Conservation (phyloP, 108 stramenopile species). For the Cyclostephanos invisitatus region DNA sequence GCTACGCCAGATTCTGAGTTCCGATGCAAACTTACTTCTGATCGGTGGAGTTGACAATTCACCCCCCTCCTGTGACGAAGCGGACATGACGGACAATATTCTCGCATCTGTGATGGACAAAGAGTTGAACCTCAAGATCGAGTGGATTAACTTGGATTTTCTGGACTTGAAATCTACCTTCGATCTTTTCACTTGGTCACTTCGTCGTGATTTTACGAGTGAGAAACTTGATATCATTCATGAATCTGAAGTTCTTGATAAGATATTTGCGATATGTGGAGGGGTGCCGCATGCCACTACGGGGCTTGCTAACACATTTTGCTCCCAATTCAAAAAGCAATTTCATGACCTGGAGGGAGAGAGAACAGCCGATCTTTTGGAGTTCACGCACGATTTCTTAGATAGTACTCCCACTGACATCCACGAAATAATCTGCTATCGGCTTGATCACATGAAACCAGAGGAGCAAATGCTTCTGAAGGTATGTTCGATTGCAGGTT, state of each 20-base stretch:
- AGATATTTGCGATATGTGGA: slow-evolving; percentile 17
- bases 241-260: slow-evolving; percentile 12
- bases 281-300: slow-evolving; percentile 25
- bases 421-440: slow-evolving; percentile 26
- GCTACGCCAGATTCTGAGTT: slow-evolving; percentile 14
- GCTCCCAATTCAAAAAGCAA: slow-evolving; percentile 17
- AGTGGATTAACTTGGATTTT: slow-evolving; percentile 7
- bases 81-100: not conserved
- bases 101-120: slow-evolving; percentile 3
- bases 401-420: slow-evolving; percentile 16
- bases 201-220: slow-evolving; percentile 20
- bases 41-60: slow-evolving; percentile 22
- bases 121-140: not conserved
- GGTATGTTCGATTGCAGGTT: slow-evolving; percentile 28
- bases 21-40: slow-evolving; percentile 17
- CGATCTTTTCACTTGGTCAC: slow-evolving; percentile 26
- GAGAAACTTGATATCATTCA: slow-evolving; percentile 15
- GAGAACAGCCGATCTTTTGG: slow-evolving; percentile 2
- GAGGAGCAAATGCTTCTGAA: slow-evolving; percentile 35
- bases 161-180: slow-evolving; percentile 17
- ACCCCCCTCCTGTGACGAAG: not conserved
- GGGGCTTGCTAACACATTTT: slow-evolving; percentile 27
- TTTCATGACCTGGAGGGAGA: not conserved
- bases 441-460: slow-evolving; percentile 24
- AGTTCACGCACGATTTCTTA: slow-evolving; percentile 15